phyloP scores from a whole-genome alignment of 148 eudicot species.

The Fallopia convolvulus region DNA sequence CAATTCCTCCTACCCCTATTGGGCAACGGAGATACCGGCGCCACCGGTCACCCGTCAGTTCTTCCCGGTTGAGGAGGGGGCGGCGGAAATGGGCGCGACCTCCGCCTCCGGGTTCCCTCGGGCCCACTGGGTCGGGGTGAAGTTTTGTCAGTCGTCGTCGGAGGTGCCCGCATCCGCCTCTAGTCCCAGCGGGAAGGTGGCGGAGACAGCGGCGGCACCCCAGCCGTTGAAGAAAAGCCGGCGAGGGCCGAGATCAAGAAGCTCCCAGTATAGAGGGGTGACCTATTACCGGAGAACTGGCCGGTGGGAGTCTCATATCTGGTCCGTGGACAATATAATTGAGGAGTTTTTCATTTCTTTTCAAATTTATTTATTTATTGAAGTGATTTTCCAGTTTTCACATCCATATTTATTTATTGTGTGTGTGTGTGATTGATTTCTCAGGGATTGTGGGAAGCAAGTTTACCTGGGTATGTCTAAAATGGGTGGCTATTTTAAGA shows the following conservation, averaged over 20 bases:
- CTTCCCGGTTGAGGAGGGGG: conserved; percentile 59
- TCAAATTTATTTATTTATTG: background rate
- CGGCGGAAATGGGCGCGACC: conserved; percentile 12
- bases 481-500: background rate
- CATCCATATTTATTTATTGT: background rate
- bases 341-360: background rate
- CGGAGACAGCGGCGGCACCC: background rate
- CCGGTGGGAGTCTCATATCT: conserved; percentile 28
- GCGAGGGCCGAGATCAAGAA: conserved; percentile 24
- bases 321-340: conserved; percentile 2
- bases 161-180: conserved; percentile 11
- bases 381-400: background rate
- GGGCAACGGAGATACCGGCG: background rate
- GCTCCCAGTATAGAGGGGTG: conserved; percentile 24
- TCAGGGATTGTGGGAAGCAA: conserved; percentile 99
- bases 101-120: conserved; percentile 25
- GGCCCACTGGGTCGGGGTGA: conserved; percentile 86
- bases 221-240: conserved; percentile 18
- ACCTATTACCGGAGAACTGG: conserved; percentile 26
- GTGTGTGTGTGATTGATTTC: background rate
- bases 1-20: background rate
- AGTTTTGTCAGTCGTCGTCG: conserved; percentile 36
- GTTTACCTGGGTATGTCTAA: conserved; percentile 74
- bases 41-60: conserved; percentile 79
- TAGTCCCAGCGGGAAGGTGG: background rate